phyloP scores from a whole-genome alignment of 2,329 filamentous ascomycete species.

The Aspergillus pseudotamarii region DNA sequence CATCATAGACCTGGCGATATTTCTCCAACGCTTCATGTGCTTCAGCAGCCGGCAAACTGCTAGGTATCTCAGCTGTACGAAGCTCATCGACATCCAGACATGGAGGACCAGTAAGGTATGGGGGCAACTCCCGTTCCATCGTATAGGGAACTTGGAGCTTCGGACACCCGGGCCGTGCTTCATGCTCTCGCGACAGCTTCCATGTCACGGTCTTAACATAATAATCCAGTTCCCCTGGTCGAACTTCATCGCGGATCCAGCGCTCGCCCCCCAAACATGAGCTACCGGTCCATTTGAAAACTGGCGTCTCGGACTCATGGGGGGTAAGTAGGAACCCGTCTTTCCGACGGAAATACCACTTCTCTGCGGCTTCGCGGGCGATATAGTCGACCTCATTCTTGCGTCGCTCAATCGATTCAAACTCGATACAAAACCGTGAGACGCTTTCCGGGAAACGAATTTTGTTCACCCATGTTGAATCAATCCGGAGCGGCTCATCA shows the following conservation, averaged over 20 bases:
- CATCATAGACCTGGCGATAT: neutral
- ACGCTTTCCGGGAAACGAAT: slow-evolving; percentile 38
- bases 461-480: slow-evolving; percentile 39
- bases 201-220: slow-evolving; percentile 48
- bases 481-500: slow-evolving; percentile 40
- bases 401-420: slow-evolving; percentile 54
- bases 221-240: slow-evolving; percentile 46
- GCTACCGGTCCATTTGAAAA: slow-evolving; percentile 49
- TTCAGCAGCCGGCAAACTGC: neutral
- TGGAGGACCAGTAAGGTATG: neutral
- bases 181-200: slow-evolving; percentile 11
- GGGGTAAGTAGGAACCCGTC: slow-evolving; percentile 38
- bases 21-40: neutral
- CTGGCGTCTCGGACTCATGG: slow-evolving; percentile 29
- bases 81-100: neutral
- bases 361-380: slow-evolving; percentile 38
- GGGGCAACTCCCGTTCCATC: neutral
- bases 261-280: slow-evolving; percentile 44
- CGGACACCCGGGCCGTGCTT: neutral
- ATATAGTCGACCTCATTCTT: slow-evolving; percentile 50
- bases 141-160: neutral
- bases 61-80: neutral
- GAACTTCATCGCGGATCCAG: slow-evolving; percentile 50
- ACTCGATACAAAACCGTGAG: slow-evolving; percentile 46
- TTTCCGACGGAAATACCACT: slow-evolving; percentile 40